Conservation (phyloP, 1,284 basidiomycete genomes). For the Ustilago trichophora region DNA sequence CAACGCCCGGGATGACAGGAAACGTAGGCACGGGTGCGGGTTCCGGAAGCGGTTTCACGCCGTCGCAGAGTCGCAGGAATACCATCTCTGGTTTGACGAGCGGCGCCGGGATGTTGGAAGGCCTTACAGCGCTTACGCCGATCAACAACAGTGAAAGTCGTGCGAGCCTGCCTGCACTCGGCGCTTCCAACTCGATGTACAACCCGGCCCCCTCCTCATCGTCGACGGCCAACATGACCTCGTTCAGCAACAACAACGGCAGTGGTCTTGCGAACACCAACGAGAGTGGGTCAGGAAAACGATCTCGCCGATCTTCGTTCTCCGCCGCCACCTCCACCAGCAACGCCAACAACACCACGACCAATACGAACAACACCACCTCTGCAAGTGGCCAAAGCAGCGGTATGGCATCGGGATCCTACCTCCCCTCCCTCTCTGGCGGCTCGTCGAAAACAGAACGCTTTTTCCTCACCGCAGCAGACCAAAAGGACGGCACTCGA, state of each 20-base stretch:
- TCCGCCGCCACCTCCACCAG: conserved; percentile 8
- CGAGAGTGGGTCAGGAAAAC: conserved; percentile 11
- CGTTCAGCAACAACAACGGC: background rate
- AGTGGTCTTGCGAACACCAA: background rate
- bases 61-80: conserved; percentile 29
- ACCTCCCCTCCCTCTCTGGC: conserved; percentile 38
- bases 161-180: background rate
- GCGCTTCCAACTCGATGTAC: conserved; percentile 2
- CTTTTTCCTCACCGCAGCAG: conserved; percentile 92
- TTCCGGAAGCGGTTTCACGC: conserved; percentile 13
- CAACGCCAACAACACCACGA: background rate
- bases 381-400: background rate
- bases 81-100: conserved; percentile 21
- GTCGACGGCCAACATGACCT: no score
- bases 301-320: conserved; percentile 42
- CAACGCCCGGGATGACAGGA: conserved; percentile 21
- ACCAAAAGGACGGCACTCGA: conserved; percentile 88
- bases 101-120: conserved; percentile 9
- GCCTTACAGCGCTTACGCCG: conserved; percentile 22
- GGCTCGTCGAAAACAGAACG: conserved; percentile 71
- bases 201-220: no score
- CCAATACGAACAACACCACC: no score
- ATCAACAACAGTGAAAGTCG: conserved; percentile 7
- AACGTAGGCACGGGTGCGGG: background rate
- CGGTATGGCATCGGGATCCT: conserved; percentile 13